These are phyloP conservation scores for Trametes cubensis DNA, from an alignment of 768 basidiomycete species.

Conservation along the genomic window DNA sequence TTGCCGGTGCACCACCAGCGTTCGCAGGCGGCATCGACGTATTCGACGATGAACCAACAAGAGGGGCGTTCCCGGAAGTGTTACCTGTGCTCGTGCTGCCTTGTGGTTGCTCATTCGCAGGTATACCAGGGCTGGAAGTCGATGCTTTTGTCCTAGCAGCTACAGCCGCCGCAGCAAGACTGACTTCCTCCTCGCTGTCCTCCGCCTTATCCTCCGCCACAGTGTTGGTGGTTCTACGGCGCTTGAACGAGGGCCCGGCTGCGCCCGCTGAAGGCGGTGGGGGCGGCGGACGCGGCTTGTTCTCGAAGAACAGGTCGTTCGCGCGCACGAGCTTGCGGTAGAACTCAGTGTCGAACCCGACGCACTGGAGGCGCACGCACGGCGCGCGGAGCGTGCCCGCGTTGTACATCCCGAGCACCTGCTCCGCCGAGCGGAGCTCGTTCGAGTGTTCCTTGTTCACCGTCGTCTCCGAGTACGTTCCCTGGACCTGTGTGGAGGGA, in stretches of 20 bases:
- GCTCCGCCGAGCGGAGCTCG: slow-evolving; percentile 36
- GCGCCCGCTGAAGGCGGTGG: neutral
- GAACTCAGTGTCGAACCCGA: slow-evolving; percentile 48
- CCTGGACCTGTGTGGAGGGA: slow-evolving; percentile 18
- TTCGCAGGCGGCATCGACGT: neutral
- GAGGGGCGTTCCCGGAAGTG: too few relatives aligned
- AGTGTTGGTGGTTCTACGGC: neutral
- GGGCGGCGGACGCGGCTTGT: slow-evolving; percentile 11
- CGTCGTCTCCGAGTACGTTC: slow-evolving; percentile 42
- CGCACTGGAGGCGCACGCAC: slow-evolving; percentile 51
- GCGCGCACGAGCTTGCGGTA: slow-evolving; percentile 25
- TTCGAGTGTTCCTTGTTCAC: slow-evolving; percentile 40
- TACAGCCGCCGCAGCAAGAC: neutral
- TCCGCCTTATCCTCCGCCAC: neutral
- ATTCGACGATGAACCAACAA: too few relatives aligned
- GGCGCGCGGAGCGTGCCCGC: slow-evolving; percentile 46
- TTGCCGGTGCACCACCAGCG: neutral
- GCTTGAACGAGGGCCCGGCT: slow-evolving; percentile 3
- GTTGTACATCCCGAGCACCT: slow-evolving; percentile 48
- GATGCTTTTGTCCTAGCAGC: neutral
- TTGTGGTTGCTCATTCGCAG: neutral
- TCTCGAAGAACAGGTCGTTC: slow-evolving; percentile 18
- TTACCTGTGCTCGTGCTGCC: neutral
- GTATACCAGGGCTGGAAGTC: neutral
- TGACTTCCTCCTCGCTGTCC: slow-evolving; percentile 6